phyloP scores from a whole-genome alignment of 164 flowering plant genomes.

The Taxillus chinensis region DNA sequence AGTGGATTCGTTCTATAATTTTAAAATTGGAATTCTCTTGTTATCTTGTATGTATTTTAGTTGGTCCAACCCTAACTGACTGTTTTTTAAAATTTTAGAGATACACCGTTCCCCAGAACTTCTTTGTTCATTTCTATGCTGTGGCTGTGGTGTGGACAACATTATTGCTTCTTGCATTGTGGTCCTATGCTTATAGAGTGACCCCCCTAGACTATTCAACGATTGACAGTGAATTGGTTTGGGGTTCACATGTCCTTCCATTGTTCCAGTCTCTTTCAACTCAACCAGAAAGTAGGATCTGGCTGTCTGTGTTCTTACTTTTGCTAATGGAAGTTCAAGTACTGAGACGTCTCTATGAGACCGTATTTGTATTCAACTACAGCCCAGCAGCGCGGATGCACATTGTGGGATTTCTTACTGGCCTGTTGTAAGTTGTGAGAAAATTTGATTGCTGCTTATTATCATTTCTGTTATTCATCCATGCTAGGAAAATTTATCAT shows the following conservation, averaged over 20 bases:
- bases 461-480: not conserved
- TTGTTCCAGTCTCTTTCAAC: conserved; percentile 27
- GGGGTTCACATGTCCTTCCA: conserved; percentile 49
- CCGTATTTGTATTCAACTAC: conserved; percentile 62
- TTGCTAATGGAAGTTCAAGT: conserved; percentile 86
- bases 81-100: conserved; percentile 37
- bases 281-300: conserved; percentile 23
- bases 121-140: conserved; percentile 73
- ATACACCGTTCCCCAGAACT: conserved; percentile 72
- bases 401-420: conserved; percentile 71
- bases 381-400: conserved; percentile 90
- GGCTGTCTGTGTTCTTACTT: conserved; percentile 65
- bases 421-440: conserved; percentile 60
- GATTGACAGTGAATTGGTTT: conserved; percentile 53
- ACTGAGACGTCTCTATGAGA: conserved; percentile 73
- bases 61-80: too few species aligned
- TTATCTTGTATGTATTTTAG: too few species aligned
- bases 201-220: conserved; percentile 29
- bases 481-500: too few species aligned
- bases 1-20: too few species aligned
- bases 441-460: not conserved
- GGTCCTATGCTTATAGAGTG: conserved; percentile 50
- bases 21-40: too few species aligned
- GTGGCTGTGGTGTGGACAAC: conserved; percentile 71
- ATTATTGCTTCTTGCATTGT: conserved; percentile 47